These are phyloP conservation scores for Knoxdaviesia capensis DNA, from an alignment of 2,329 filamentous ascomycete genomes.

Conservation along the genomic window DNA sequence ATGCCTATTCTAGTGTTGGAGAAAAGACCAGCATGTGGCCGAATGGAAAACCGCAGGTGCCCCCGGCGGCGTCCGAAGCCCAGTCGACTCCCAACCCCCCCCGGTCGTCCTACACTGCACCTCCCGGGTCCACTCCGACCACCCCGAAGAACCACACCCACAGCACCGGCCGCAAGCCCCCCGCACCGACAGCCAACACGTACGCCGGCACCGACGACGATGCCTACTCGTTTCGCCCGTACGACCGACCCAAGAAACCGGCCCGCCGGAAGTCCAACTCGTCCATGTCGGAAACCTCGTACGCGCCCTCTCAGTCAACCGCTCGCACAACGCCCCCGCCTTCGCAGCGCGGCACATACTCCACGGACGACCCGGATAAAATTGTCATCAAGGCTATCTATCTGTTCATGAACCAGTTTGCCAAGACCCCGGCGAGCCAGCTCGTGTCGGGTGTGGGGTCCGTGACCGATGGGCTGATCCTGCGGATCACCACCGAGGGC, in stretches of 20 bases:
- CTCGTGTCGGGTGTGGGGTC: conserved; percentile 66
- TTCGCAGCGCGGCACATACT: conserved; percentile 58
- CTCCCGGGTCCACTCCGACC: conserved; percentile 2
- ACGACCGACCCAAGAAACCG: conserved; percentile 45
- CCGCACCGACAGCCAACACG: conserved; percentile 31
- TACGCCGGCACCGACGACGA: conserved; percentile 40
- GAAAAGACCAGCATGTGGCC: conserved; percentile 55
- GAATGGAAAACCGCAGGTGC: conserved; percentile 28
- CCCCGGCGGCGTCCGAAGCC: conserved; percentile 10
- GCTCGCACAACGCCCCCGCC: conserved; percentile 67
- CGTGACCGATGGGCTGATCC: conserved; percentile 79
- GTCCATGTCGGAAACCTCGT: conserved; percentile 63
- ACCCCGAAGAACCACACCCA: not conserved
- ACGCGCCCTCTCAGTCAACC: conserved; percentile 68
- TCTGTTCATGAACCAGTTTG: conserved; percentile 74
- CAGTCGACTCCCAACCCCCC: conserved; percentile 12
- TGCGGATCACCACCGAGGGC: conserved; percentile 83
- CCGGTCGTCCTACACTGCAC: conserved; percentile 7
- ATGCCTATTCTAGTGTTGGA: conserved; percentile 43
- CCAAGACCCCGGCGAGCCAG: conserved; percentile 77
- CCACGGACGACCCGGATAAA: conserved; percentile 83
- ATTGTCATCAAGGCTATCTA: conserved; percentile 91
- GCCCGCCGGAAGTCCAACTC: conserved; percentile 43
- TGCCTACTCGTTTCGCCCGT: conserved; percentile 54
- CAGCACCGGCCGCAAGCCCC: conserved; percentile 15